These are phyloP conservation scores for Hymenoscyphus fraxineus DNA, from an alignment of 2,329 filamentous ascomycete species.

Conservation along the genomic window DNA sequence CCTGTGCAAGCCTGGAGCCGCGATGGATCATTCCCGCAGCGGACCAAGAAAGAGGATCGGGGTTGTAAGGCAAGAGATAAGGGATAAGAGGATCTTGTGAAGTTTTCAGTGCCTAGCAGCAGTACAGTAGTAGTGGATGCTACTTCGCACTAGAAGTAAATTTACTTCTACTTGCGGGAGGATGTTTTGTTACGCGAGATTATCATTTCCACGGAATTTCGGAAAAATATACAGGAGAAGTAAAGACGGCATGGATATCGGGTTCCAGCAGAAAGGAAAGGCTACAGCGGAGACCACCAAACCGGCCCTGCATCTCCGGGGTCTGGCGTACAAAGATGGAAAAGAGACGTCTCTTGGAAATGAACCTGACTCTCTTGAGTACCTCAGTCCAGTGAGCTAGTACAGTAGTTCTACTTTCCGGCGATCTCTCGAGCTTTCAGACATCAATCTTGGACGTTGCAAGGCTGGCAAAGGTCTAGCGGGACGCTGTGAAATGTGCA, in stretches of 20 bases:
- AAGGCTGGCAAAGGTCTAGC: not conserved
- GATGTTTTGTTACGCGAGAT: not conserved
- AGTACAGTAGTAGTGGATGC: too few relatives aligned
- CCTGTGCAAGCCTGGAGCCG: conserved; percentile 1
- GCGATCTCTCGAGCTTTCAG: not conserved
- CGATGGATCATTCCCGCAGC: not conserved
- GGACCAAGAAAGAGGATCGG: conserved; percentile 1
- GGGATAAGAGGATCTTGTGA: not conserved
- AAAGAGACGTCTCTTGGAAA: not conserved
- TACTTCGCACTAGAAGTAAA: too few relatives aligned
- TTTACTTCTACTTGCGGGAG: not conserved
- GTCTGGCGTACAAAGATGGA: not conserved
- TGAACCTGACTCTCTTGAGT: not conserved
- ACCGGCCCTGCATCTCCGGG: not conserved
- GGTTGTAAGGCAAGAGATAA: conserved; percentile 5
- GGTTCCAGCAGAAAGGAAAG: not conserved
- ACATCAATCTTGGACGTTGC: not conserved
- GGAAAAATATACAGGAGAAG: not conserved
- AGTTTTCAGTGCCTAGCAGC: conserved; percentile 3
- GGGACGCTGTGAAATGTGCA: not conserved
- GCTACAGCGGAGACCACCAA: not conserved
- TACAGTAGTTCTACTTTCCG: not conserved
- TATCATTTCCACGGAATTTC: not conserved
- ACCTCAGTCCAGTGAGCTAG: not conserved
- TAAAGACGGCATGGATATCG: not conserved